phyloP scores from a whole-genome alignment of 164 flowering plant species.

The Umbellularia californica region DNA sequence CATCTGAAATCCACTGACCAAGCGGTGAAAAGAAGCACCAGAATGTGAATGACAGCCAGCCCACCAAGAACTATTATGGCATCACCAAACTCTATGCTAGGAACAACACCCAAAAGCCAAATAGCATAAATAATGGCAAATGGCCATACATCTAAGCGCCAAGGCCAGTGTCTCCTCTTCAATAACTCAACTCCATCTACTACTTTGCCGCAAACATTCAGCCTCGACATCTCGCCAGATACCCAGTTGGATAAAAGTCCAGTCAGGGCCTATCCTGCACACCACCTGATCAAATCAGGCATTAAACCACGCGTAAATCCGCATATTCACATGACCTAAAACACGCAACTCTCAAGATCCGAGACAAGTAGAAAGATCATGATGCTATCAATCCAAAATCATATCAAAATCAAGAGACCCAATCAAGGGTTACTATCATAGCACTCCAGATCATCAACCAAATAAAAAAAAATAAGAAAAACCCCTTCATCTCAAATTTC shows the following conservation, averaged over 20 bases:
- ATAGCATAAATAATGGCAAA: slow-evolving; percentile 55
- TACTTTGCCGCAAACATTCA: slow-evolving; percentile 77
- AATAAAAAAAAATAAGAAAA: no score
- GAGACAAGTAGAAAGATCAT: no score
- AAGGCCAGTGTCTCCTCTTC: slow-evolving; percentile 57
- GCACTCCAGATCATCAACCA: no score
- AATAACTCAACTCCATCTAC: slow-evolving; percentile 72
- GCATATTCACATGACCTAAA: no score
- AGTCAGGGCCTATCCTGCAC: background rate
- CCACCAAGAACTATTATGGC: slow-evolving; percentile 69
- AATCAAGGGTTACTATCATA: background rate
- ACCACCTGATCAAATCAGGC: background rate
- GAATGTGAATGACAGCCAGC: slow-evolving; percentile 46
- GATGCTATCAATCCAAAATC: no score
- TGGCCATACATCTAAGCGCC: slow-evolving; percentile 87
- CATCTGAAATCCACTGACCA: slow-evolving; percentile 95
- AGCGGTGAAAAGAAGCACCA: slow-evolving; percentile 76
- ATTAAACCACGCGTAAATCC: background rate
- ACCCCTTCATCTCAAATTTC: no score
- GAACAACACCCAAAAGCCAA: slow-evolving; percentile 51
- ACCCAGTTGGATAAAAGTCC: background rate
- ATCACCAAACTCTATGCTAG: slow-evolving; percentile 64
- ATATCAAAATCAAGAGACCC: background rate
- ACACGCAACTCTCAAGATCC: background rate
- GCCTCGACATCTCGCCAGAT: slow-evolving; percentile 46